These are phyloP conservation scores for Pyrrhoderma lamaoense DNA, from an alignment of 1,284 basidiomycete species.

Conservation along the genomic window DNA sequence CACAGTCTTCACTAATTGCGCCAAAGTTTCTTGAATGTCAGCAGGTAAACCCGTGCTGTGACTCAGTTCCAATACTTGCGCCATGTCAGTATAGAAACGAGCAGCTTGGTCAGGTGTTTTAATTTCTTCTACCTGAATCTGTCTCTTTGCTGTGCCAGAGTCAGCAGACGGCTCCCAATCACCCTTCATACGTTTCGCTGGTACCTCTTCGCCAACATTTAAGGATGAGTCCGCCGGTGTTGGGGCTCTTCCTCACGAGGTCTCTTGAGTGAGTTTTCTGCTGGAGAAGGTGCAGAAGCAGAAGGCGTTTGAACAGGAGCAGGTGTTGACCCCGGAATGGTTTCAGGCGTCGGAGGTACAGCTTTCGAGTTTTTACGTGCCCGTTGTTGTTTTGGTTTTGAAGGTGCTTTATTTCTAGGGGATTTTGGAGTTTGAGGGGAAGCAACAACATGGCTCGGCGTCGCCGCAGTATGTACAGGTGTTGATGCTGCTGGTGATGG, in stretches of 20 bases:
- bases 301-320: constrained; percentile 25
- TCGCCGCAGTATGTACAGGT: constrained; percentile 30
- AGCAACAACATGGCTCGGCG: constrained; percentile 26
- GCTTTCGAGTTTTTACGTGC: constrained; percentile 31
- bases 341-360: constrained; percentile 27
- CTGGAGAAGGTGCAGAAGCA: constrained; percentile 21
- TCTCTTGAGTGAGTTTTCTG: constrained; percentile 41
- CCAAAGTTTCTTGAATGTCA: constrained; percentile 53
- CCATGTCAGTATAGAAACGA: constrained; percentile 55
- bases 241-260: constrained; percentile 46
- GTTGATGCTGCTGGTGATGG: constrained; percentile 18
- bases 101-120: constrained; percentile 60
- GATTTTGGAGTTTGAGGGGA: constrained; percentile 32
- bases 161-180: constrained; percentile 58
- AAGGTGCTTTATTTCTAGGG: constrained; percentile 31
- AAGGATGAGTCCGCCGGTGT: constrained; percentile 23
- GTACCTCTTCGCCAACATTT: constrained; percentile 38
- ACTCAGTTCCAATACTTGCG: constrained; percentile 47
- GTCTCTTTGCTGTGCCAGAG: constrained; percentile 46
- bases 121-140: constrained; percentile 48
- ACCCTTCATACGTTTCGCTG: constrained; percentile 61
- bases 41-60: constrained; percentile 37
- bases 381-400: constrained; percentile 32
- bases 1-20: constrained; percentile 53
- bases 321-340: constrained; percentile 28